Evolutionary conservation across 208 protist species (phyloP).

Genomic region (Acanthamoeba healyi): DNA sequence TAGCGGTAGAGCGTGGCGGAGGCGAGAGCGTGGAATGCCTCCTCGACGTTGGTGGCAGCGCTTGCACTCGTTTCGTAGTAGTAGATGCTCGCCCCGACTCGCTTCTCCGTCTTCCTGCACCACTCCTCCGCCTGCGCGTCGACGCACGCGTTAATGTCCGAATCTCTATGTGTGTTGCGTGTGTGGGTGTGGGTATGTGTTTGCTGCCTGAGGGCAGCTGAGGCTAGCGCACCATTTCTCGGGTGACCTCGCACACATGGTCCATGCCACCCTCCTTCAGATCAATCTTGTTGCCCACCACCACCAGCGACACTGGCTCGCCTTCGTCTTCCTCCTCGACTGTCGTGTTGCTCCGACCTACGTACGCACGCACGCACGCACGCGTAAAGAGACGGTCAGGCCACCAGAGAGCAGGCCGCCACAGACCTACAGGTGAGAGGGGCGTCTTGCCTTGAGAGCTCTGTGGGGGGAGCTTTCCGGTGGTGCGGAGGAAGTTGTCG

Average conservation of each 20-base stretch:
- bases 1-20: constrained; percentile 58
- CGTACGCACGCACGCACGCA: neutral
- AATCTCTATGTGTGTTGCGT: no score
- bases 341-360: neutral
- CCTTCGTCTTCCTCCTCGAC: neutral
- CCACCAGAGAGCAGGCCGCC: no score
- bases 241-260: constrained; percentile 1
- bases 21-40: constrained; percentile 51
- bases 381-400: no score
- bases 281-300: constrained; percentile 88
- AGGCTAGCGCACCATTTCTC: constrained; percentile 15
- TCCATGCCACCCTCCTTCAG: constrained; percentile 69
- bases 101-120: constrained; percentile 47
- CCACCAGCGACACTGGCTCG: constrained; percentile 84
- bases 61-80: constrained; percentile 65
- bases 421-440: constrained; percentile 52
- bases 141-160: no score
- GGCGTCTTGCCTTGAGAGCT: constrained; percentile 71
- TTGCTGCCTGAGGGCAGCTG: neutral
- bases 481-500: constrained; percentile 11
- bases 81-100: neutral
- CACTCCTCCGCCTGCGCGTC: constrained; percentile 22
- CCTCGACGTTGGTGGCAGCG: constrained; percentile 53
- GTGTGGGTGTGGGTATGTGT: neutral
- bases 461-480: constrained; percentile 17